A percentile compares a stretch with the other conserved stretches of the same genome.
Conservation (phyloP, 495 filamentous ascomycete genomes). For the Penicillium verhagenii region DNA sequence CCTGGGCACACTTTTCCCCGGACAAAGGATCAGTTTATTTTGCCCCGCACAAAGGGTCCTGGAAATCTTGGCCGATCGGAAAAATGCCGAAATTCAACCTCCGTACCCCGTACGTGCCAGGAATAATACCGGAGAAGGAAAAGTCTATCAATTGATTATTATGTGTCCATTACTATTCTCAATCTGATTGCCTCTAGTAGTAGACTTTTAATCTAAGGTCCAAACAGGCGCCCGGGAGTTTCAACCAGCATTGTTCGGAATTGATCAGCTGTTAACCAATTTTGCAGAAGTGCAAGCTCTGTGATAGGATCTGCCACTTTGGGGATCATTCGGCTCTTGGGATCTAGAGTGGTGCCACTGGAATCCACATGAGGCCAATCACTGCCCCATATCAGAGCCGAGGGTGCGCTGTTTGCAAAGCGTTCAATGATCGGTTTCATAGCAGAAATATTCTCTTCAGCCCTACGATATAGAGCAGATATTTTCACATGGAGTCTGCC, state of each 20-base stretch:
- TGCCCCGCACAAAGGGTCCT: neutral
- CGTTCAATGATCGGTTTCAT: slow-evolving; percentile 16
- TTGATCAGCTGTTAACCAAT: slow-evolving; percentile 14
- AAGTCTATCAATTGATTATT: too few relatives aligned
- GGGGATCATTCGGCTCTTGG: neutral
- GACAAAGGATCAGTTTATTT: neutral
- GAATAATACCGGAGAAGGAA: too few relatives aligned
- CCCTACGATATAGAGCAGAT: slow-evolving; percentile 15
- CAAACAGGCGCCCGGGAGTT: slow-evolving; percentile 13
- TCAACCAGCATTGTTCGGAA: slow-evolving; percentile 14
- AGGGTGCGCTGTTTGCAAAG: slow-evolving; percentile 7
- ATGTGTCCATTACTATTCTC: too few relatives aligned
- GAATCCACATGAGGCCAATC: slow-evolving; percentile 25
- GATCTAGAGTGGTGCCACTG: neutral
- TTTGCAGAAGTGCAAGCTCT: slow-evolving; percentile 7
- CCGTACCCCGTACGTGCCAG: too few relatives aligned
- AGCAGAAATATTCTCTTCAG: slow-evolving; percentile 1
- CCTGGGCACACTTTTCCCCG: too few relatives aligned
- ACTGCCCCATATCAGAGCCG: slow-evolving; percentile 19
- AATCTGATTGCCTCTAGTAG: neutral
- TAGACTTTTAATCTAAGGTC: neutral
- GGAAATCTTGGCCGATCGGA: slow-evolving; percentile 9
- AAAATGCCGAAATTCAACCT: slow-evolving; percentile 11
- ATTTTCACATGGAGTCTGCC: slow-evolving; percentile 18
- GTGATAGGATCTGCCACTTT: slow-evolving; percentile 1